Base-by-base conservation (phyloP, 1,284 basidiomycete species). In the Papiliotrema fonsecae region DNA sequence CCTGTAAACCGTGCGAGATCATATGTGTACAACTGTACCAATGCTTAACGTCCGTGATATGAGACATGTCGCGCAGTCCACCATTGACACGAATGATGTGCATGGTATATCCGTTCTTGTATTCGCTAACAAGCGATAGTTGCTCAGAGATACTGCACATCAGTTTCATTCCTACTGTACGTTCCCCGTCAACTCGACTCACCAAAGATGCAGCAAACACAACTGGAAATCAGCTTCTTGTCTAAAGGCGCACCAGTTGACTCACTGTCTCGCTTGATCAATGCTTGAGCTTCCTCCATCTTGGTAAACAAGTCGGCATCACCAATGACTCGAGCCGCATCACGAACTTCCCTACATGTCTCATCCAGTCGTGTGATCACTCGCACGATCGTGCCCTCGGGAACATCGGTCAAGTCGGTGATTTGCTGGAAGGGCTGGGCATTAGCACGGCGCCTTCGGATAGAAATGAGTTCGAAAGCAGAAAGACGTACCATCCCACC, bases 241-340 rank as follows among this genome's bases (percentile, higher is more conserved):
- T 9, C 36, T 41, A 11, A 30, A 18, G 5, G 21, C 25, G 10
- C 24, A 45, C 5, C 41, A 30, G 26, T 10, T 10, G 31, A 63
- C 87, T 80, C 72, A 90, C 88, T 92, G 70, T 97, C 92, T 67
- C 92, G 78, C 73, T 92, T 92, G 64, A 98, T 97, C 67, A 88
- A 86, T 19, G 84, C 81, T 68, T 97, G 93, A 1, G 88, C 86
- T 60, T 87, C 87, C 67, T 97, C 94, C 90, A 98, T 97, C 75
- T 98, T 98, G 69, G 88, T 86, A 78, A 93, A 94, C 45, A 99
- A 73, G 48, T 89, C 91, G 13, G 87, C 85, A 70, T 98, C 96
- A 5, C 96, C 96, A 55, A 98, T 97, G 35, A 98, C 93, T 38
- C 96, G 82, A 7, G 96, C 94, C 4, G 94, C 94, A 71, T 99